phyloP scores from a whole-genome alignment of 306 rosid genomes.

The Acmispon strigosus region DNA sequence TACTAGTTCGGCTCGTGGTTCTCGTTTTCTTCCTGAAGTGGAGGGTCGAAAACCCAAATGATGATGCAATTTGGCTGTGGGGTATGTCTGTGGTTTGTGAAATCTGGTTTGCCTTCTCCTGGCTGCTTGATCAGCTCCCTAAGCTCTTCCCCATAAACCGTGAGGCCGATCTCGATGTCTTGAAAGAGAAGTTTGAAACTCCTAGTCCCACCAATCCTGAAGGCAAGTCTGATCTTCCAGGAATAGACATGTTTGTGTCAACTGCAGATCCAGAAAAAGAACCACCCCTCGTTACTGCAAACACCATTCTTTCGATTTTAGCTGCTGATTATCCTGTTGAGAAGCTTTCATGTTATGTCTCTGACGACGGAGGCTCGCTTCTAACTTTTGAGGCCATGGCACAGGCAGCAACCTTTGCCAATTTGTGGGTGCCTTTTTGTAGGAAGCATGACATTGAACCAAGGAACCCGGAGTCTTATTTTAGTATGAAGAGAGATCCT shows the following conservation, averaged over 20 bases:
- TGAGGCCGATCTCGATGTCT: conserved; percentile 37
- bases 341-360: conserved; percentile 76
- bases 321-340: conserved; percentile 76
- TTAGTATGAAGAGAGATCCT: conserved; percentile 61
- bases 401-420: conserved; percentile 81
- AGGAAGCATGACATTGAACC: conserved; percentile 76
- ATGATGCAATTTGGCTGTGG: conserved; percentile 81
- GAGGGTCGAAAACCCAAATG: conserved; percentile 60
- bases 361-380: conserved; percentile 88
- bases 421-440: conserved; percentile 79
- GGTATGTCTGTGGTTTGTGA: conserved; percentile 76
- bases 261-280: conserved; percentile 85
- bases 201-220: conserved; percentile 47
- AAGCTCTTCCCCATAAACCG: conserved; percentile 82
- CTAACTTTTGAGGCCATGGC: conserved; percentile 88
- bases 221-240: conserved; percentile 82
- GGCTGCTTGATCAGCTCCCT: conserved; percentile 83
- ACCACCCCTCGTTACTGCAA: conserved; percentile 80
- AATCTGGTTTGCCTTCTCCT: conserved; percentile 82
- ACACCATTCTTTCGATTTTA: conserved; percentile 68
- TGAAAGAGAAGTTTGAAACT: conserved; percentile 67
- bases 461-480: conserved; percentile 73
- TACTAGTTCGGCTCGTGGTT: conserved; percentile 44
- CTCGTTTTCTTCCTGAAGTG: conserved; percentile 53
- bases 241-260: conserved; percentile 68